These are phyloP conservation scores for Citrus trifoliata DNA, from an alignment of 345 rosid species.

Conservation along the genomic window DNA sequence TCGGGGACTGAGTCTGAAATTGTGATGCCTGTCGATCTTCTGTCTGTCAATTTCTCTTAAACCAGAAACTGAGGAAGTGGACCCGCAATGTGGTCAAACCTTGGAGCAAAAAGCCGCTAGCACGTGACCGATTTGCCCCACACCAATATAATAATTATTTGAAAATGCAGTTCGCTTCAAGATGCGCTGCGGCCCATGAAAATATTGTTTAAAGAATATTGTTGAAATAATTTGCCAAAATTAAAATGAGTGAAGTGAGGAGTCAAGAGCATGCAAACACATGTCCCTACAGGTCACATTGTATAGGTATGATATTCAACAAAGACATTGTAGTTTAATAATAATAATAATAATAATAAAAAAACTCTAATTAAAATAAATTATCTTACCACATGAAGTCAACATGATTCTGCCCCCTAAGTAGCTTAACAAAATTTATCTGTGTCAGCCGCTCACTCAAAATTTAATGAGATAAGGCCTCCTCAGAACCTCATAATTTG, in stretches of 20 bases:
- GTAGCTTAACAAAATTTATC: not conserved
- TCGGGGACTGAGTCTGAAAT: not conserved
- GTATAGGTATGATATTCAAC: not conserved
- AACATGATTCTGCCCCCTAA: slow-evolving; percentile 15
- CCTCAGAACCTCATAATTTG: not conserved
- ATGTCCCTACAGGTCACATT: slow-evolving; percentile 12
- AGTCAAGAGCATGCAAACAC: not conserved
- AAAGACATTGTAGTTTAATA: not conserved
- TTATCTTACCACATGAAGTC: slow-evolving; percentile 15
- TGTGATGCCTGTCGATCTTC: not conserved
- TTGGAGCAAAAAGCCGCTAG: slow-evolving; percentile 13
- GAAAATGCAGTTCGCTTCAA: not conserved
- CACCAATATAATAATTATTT: not conserved
- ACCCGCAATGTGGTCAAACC: slow-evolving; percentile 17
- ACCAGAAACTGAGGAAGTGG: slow-evolving; percentile 16
- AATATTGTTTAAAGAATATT: not conserved
- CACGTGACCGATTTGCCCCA: slow-evolving; percentile 19
- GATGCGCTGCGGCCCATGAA: not conserved
- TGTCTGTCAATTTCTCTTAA: not conserved
- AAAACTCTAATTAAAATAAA: slow-evolving; percentile 8
- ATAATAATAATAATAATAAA: too few species aligned
- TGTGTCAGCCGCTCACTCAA: not conserved
- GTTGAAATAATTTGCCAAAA: not conserved
- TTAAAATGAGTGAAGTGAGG: not conserved
- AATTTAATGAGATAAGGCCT: slow-evolving; percentile 1